A percentile compares a stretch with the other conserved stretches of the same genome.
Evolutionary conservation across 1,284 basidiomycete genomes (phyloP).

Genomic region (Melanopsichium pennsylvanicum): DNA sequence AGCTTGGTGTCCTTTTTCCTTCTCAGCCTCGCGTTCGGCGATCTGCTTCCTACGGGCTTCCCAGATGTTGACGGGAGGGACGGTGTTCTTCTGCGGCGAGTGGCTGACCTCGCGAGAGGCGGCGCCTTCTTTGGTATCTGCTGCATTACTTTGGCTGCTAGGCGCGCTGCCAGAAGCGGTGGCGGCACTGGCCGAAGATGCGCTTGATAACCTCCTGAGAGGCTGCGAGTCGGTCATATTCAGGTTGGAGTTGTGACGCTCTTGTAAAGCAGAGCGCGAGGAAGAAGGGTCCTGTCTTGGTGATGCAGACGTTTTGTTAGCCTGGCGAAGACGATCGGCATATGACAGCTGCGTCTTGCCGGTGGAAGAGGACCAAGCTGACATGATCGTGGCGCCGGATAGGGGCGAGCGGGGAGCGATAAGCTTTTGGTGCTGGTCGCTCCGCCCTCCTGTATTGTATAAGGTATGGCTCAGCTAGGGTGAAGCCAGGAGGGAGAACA

Average conservation of each 20-base stretch:
- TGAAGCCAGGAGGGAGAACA: neutral
- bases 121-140: neutral
- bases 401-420: constrained; percentile 7
- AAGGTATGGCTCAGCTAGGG: neutral
- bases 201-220: constrained; percentile 3
- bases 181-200: constrained; percentile 5
- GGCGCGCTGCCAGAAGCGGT: constrained; percentile 1
- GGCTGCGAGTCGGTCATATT: constrained; percentile 1
- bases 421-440: constrained; percentile 16
- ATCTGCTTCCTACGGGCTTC: constrained; percentile 48
- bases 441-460: neutral
- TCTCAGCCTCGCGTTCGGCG: constrained; percentile 40
- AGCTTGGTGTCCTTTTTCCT: constrained; percentile 22
- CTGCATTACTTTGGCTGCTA: neutral
- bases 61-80: constrained; percentile 48
- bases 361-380: constrained; percentile 47
- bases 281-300: constrained; percentile 10
- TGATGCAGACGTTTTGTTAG: constrained; percentile 23
- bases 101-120: neutral
- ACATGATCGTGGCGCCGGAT: constrained; percentile 27
- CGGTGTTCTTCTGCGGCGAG: neutral
- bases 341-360: constrained; percentile 54
- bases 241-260: neutral
- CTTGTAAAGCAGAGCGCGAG: neutral
- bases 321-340: constrained; percentile 48